Evolutionary conservation across 2,329 filamentous ascomycete genomes (phyloP).

Genomic region (Aspergillus tamarii): DNA sequence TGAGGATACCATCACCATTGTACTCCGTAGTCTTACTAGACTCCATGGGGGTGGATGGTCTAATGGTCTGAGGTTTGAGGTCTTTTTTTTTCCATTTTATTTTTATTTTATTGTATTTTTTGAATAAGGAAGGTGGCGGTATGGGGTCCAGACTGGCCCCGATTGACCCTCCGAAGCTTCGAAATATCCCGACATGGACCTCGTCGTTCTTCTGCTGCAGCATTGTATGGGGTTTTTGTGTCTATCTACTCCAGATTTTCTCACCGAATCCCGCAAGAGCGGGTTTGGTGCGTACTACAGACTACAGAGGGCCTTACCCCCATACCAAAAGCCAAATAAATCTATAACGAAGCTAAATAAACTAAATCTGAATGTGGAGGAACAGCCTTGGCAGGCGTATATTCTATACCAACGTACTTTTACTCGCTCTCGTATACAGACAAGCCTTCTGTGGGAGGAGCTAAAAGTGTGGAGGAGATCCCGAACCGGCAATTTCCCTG

Average conservation of each 20-base stretch:
- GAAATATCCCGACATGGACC: conserved; percentile 3
- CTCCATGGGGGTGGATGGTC: background rate
- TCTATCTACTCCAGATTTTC: conserved; percentile 8
- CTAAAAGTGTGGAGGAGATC: conserved; percentile 14
- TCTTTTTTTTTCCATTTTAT: too few species aligned
- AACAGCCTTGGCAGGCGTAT: conserved; percentile 15
- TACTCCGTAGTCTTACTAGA: background rate
- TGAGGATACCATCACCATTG: background rate
- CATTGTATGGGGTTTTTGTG: background rate
- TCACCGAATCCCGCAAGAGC: conserved; percentile 2
- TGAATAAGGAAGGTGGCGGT: background rate
- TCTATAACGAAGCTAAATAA: conserved; percentile 12
- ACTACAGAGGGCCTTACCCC: background rate
- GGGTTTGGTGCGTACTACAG: background rate
- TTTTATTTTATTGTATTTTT: too few species aligned
- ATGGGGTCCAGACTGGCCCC: background rate
- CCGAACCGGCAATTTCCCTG: conserved; percentile 13
- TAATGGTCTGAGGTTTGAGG: too few species aligned
- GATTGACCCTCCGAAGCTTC: background rate
- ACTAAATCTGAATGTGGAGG: conserved; percentile 14
- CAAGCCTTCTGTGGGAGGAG: conserved; percentile 25
- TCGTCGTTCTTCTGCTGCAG: background rate
- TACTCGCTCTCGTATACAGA: conserved; percentile 15
- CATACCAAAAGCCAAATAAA: conserved; percentile 8
- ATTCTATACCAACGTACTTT: conserved; percentile 7